Conservation (phyloP, 2,329 filamentous ascomycete species). For the Aspergillus fumigatus region DNA sequence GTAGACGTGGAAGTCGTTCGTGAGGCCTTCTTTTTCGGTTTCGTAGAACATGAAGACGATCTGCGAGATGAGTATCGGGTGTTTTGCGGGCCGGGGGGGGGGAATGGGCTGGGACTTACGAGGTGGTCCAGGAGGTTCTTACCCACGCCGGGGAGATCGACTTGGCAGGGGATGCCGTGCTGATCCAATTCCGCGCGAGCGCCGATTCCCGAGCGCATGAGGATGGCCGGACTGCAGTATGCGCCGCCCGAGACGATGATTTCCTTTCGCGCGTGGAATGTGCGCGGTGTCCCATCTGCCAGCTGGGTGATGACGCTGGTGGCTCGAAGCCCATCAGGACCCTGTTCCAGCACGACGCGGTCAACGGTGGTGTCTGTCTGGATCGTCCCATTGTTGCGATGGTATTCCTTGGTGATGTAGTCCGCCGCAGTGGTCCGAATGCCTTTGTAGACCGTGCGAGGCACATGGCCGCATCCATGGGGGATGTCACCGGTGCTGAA, state of each 20-base stretch:
- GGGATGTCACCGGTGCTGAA: slow-evolving; percentile 51
- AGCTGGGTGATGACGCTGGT: slow-evolving; percentile 26
- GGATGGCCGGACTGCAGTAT: slow-evolving; percentile 49
- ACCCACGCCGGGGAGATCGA: slow-evolving; percentile 50
- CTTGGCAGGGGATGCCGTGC: slow-evolving; percentile 40
- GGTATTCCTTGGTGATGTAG: slow-evolving; percentile 45
- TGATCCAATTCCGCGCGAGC: slow-evolving; percentile 40
- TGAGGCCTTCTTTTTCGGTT: slow-evolving; percentile 48
- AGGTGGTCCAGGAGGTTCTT: slow-evolving; percentile 53
- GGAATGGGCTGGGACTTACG: slow-evolving; percentile 25
- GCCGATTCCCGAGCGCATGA: slow-evolving; percentile 53
- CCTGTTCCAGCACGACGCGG: slow-evolving; percentile 46
- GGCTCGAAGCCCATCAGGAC: slow-evolving; percentile 37
- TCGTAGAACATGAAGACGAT: slow-evolving; percentile 60
- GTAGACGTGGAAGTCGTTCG: slow-evolving; percentile 55
- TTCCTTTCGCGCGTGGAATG: slow-evolving; percentile 43
- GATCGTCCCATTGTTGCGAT: slow-evolving; percentile 46
- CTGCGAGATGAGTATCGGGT: slow-evolving; percentile 19
- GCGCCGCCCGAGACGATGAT: slow-evolving; percentile 48
- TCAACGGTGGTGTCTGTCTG: slow-evolving; percentile 49
- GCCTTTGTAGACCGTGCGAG: slow-evolving; percentile 51
- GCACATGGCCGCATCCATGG: slow-evolving; percentile 54
- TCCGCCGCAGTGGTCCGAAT: slow-evolving; percentile 52
- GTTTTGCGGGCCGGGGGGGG: background rate
- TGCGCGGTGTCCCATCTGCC: slow-evolving; percentile 30